Evolutionary conservation across 2,329 filamentous ascomycete genomes (phyloP).

Genomic region (Remersonia thermophila): DNA sequence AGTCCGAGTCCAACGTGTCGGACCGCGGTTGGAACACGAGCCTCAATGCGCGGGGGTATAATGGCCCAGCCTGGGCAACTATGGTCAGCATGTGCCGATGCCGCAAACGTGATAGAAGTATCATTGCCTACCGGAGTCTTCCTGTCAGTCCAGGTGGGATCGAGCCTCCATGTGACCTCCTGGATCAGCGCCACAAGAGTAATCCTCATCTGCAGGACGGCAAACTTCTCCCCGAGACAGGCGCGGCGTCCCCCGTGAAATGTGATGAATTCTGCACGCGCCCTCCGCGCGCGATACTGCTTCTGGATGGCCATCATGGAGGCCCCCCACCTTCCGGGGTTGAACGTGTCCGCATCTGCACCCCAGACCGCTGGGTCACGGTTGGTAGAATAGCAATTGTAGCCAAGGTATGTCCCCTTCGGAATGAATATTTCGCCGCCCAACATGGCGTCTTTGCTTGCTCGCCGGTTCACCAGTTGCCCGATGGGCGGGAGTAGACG

Average conservation of each 20-base stretch:
- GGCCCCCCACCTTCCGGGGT: constrained; percentile 9
- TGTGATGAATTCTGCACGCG: constrained; percentile 11
- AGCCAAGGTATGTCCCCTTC: constrained; percentile 10
- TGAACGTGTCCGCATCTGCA: constrained; percentile 5
- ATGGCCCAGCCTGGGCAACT: constrained; percentile 8
- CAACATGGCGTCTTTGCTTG: constrained; percentile 2
- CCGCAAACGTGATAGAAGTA: neutral
- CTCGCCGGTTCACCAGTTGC: constrained; percentile 34
- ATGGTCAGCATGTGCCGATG: neutral
- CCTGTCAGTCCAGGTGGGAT: constrained; percentile 10
- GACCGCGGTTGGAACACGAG: constrained; percentile 4
- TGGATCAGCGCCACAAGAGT: constrained; percentile 7
- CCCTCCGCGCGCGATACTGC: constrained; percentile 7
- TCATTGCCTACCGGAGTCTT: constrained; percentile 11
- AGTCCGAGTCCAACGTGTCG: too few species aligned
- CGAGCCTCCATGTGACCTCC: constrained; percentile 7
- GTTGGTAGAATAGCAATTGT: constrained; percentile 14
- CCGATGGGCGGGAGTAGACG: constrained; percentile 37
- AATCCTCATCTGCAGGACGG: constrained; percentile 10
- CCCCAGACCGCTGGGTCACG: constrained; percentile 9
- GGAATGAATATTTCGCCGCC: constrained; percentile 9
- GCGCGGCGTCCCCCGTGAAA: constrained; percentile 13
- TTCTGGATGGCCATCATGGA: constrained; percentile 7
- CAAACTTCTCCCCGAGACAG: constrained; percentile 12
- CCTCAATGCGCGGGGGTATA: constrained; percentile 8